Percentiles rank a stretch among this genome's conserved stretches.
phyloP scores from a whole-genome alignment of 2,329 filamentous ascomycete genomes.

The Talaromyces islandicus region DNA sequence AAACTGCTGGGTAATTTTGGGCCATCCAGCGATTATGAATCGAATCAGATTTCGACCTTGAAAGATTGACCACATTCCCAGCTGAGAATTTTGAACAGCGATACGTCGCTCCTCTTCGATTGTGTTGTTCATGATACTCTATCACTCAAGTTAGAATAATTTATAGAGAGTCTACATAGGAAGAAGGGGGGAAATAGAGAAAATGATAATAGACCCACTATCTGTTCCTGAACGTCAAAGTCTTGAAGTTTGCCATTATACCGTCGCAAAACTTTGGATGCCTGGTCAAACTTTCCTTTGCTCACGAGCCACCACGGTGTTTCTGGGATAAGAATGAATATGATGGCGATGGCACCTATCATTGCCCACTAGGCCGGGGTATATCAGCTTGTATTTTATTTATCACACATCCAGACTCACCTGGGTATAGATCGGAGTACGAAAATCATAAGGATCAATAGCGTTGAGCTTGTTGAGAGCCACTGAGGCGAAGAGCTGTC shows the following conservation, averaged over 20 bases:
- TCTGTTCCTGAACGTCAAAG: constrained; percentile 27
- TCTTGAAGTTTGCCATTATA: constrained; percentile 25
- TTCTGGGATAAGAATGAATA: constrained; percentile 29
- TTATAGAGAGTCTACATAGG: background rate
- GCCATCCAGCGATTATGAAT: constrained; percentile 35
- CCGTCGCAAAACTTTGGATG: constrained; percentile 16
- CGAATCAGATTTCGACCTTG: constrained; percentile 32
- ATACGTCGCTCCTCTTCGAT: constrained; percentile 25
- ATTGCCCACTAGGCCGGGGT: constrained; percentile 34
- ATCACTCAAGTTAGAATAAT: background rate
- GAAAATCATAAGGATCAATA: constrained; percentile 28
- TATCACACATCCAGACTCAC: constrained; percentile 12
- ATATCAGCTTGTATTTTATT: background rate
- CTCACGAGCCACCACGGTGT: constrained; percentile 52
- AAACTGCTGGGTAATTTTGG: constrained; percentile 36
- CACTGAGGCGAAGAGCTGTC: constrained; percentile 39
- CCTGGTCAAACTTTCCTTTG: constrained; percentile 41
- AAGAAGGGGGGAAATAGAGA: background rate
- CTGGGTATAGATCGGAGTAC: constrained; percentile 39
- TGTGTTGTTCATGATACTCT: constrained; percentile 32
- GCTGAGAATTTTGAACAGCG: constrained; percentile 23
- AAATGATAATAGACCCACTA: too few species aligned
- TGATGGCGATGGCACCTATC: constrained; percentile 35
- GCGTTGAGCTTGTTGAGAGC: constrained; percentile 33
- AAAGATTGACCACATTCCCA: constrained; percentile 30